Base-by-base conservation (phyloP, 257 asterid genomes). In the Lycium barbarum region DNA sequence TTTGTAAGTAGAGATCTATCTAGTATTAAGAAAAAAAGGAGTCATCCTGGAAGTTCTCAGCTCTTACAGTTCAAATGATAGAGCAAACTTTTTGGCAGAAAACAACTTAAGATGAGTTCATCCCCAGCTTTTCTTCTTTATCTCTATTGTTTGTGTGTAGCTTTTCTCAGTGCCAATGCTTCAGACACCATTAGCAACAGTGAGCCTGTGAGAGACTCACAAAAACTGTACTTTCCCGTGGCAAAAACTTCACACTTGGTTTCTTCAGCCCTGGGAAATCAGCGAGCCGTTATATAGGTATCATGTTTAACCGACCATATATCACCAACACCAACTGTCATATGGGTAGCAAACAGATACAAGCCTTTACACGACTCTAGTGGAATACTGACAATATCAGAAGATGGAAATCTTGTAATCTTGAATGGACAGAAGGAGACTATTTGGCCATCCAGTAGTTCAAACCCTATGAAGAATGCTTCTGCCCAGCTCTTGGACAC, bases 321-420 rank as follows among this genome's bases (percentile, higher is more conserved):
- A n/a, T 45, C 63, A 3, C 14, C 58, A 45, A 72, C 38, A 72
- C 58, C 68, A 14, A 82, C 93, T 15, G 47, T 67, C 63, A 68
- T 90, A 7, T 92, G 95, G 94, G 92, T 91, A 61, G 95, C 95
- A 1, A 93, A 93, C 70, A 91, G 92, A 36, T 90, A 90, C 22
- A 55, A 9, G 14, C 92, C 93, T 47, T 65, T 92, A 61, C 67
- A 63, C 62, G 95, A 91, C 79, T 47, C 90, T 4, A 51, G 70
- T 1, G 92, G 92, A 62, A 38, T 82, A 10, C 11, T 91, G n/a
- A 84, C 91, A 6, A 83, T 93, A 22, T 84, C 90, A 26, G 33
- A 26, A 26, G 33, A 26, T 26, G 33, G 33, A 26, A 26, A 26
- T 26, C 33, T 26, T 26, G 88, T 86, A 1, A 85, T 93, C 83